Percentiles rank a stretch among this genome's conserved stretches.
These are phyloP conservation scores for Trichoderma erinaceum DNA, from an alignment of 495 filamentous ascomycete genomes.

Conservation along the genomic window DNA sequence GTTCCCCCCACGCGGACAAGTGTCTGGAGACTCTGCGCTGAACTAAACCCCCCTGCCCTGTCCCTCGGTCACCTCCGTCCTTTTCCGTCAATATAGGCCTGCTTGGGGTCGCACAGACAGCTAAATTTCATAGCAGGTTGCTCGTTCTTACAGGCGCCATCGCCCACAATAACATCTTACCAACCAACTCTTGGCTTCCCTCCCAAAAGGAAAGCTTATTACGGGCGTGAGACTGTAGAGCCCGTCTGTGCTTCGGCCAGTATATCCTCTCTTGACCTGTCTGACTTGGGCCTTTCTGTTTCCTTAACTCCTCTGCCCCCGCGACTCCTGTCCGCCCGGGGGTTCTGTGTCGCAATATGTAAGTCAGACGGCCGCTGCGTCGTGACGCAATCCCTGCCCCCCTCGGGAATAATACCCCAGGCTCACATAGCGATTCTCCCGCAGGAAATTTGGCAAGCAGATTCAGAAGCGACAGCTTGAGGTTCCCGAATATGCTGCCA, in stretches of 20 bases:
- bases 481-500: slow-evolving; percentile 96
- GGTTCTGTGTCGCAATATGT: slow-evolving; percentile 29
- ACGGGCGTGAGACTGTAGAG: not conserved
- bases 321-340: slow-evolving; percentile 13
- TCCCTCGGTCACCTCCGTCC: not conserved
- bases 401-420: not conserved
- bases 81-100: not conserved
- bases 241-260: slow-evolving; percentile 1
- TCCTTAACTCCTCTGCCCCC: slow-evolving; percentile 10
- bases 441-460: slow-evolving; percentile 98
- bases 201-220: not conserved
- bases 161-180: not conserved
- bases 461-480: slow-evolving; percentile 98
- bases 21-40: slow-evolving; percentile 6
- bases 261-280: not conserved
- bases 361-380: slow-evolving; percentile 20
- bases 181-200: not conserved
- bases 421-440: slow-evolving; percentile 1
- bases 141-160: slow-evolving; percentile 3
- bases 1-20: slow-evolving; percentile 14
- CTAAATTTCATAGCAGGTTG: not conserved
- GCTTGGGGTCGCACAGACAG: not conserved
- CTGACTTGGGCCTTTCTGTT: not conserved
- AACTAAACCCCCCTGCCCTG: not conserved
- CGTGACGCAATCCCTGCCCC: not conserved